These are phyloP conservation scores for Smallanthus sonchifolius DNA, from an alignment of 129 eudicot genomes.

Conservation along the genomic window DNA sequence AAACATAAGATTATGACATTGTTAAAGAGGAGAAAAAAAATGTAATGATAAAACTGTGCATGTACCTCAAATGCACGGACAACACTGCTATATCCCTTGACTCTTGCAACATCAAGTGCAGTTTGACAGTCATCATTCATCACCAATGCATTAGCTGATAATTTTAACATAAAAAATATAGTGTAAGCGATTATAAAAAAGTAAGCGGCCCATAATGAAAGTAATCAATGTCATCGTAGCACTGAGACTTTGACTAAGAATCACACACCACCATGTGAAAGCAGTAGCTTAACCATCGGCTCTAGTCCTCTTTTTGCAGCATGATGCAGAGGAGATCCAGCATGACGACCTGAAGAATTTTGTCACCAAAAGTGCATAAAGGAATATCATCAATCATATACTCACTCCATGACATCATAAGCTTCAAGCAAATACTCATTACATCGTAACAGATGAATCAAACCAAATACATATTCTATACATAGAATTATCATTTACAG, in stretches of 20 bases:
- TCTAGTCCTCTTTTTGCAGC: slow-evolving; percentile 96
- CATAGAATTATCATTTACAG: background rate
- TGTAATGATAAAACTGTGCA: background rate
- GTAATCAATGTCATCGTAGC: background rate
- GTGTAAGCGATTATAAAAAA: background rate
- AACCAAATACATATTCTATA: background rate
- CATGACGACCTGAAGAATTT: slow-evolving; percentile 54
- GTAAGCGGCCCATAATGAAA: background rate
- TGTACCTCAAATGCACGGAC: slow-evolving; percentile 89
- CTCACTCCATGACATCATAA: background rate
- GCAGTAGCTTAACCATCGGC: slow-evolving; percentile 66
- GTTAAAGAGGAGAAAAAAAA: background rate
- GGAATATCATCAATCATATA: background rate
- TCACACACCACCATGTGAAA: slow-evolving; percentile 78
- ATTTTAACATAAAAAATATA: background rate
- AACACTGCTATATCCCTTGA: slow-evolving; percentile 67
- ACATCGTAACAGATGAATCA: background rate
- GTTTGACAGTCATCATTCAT: slow-evolving; percentile 89
- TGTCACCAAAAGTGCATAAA: background rate
- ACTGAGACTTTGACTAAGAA: background rate
- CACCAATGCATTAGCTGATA: slow-evolving; percentile 82
- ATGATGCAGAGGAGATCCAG: slow-evolving; percentile 90
- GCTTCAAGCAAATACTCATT: background rate
- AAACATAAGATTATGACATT: background rate
- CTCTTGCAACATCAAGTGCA: slow-evolving; percentile 93